Evolutionary conservation across 371 early-diverging fungal genomes (phyloP).

Genomic region (Apophysomyces elegans): DNA sequence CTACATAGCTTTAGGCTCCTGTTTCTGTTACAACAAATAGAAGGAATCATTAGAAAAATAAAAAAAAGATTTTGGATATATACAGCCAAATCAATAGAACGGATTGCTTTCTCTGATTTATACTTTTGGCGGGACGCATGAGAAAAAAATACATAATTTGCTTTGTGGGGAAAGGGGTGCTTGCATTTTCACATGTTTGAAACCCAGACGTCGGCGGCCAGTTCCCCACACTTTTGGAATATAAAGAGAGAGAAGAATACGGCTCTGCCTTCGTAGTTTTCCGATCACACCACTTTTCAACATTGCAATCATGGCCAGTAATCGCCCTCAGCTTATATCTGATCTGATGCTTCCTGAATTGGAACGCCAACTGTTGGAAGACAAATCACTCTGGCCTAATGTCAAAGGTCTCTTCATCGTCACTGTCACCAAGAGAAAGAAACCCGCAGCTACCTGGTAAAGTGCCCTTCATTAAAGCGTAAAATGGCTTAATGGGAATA

Average conservation of each 20-base stretch:
- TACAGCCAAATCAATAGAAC: no score
- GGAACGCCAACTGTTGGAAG: slow-evolving; percentile 45
- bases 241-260: not conserved
- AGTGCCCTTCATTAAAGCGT: no score
- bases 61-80: no score
- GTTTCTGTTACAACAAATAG: no score
- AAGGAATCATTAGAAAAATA: no score
- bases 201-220: slow-evolving; percentile 3
- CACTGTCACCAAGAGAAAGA: slow-evolving; percentile 42
- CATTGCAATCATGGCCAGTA: not conserved
- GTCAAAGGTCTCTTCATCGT: slow-evolving; percentile 48
- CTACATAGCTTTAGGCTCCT: no score
- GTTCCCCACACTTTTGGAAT: slow-evolving; percentile 6
- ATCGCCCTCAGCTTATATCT: slow-evolving; percentile 18
- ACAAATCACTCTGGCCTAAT: slow-evolving; percentile 46
- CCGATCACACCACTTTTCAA: not conserved
- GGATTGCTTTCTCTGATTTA: not conserved
- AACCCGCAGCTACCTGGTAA: slow-evolving; percentile 45
- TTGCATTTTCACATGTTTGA: slow-evolving; percentile 5
- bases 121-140: not conserved
- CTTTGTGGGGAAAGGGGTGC: not conserved
- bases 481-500: no score
- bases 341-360: slow-evolving; percentile 48
- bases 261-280: not conserved
- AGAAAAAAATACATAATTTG: not conserved